Evolutionary conservation across 192 early-diverging fungal species (phyloP), one percentile per base, ranked within the genome.

Genomic region (Irineochytrium annulatum): DNA sequence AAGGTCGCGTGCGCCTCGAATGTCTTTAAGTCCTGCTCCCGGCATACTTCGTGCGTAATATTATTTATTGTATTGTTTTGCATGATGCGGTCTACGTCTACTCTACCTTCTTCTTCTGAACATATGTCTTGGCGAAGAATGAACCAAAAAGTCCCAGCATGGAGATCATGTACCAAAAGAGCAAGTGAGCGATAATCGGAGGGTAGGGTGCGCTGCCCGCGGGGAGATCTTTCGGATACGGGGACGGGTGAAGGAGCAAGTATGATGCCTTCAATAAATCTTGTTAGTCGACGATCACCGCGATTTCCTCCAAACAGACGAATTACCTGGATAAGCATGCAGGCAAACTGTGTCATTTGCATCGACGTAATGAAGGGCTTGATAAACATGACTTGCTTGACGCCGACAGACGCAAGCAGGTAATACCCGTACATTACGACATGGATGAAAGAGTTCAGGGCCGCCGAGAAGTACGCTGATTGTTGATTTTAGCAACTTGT

Each of bases 381-480:
- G 62, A 86, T 53, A 60, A 86, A 84, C 3, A 68, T 61, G 13
- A 86, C 81, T 57, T 77, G 77, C 48, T 75, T 65, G 53, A 79
- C 73, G 17, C 69, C 69, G 13, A 81, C 64, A 27, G 72, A 58
- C 13, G 76, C 69, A 35, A 77, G 71, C 33, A 86, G 61, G 68
- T 86, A 86, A 68, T 86, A 86, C 2, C 80, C 84, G 57, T 86
- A 86, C 84, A 86, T 86, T 31, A 86, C 72, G 24, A 86, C 82
- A 53, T 86, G 84, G 27, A 86, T 84, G 67, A 83, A 80, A 27
- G 71, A 77, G 72, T 81, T 78, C 51, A 81, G 75, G 5, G 73
- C 60, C 29, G 74, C 74, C 11, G 68, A 75, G 61, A 80, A 74
- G 53, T 74, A 78, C n/a, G 77, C 73, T 69, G 39, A 55, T n/a